A percentile compares a stretch with the other conserved stretches of the same genome.
phyloP scores from a whole-genome alignment of 2,329 filamentous ascomycete genomes.

The Colletotrichum gloeosporioides region DNA sequence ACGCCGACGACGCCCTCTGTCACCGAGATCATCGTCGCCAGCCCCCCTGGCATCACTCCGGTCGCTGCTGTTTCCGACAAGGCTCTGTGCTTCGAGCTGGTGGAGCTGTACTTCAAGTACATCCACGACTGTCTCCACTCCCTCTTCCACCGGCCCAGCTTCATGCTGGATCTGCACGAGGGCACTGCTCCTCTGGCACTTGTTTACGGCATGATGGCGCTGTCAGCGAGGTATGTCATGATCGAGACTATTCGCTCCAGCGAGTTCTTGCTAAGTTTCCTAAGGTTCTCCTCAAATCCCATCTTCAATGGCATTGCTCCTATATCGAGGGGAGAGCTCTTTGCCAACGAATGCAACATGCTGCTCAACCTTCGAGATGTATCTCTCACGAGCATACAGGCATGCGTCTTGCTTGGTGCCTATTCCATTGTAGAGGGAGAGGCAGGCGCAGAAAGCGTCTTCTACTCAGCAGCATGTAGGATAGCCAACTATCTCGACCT shows the following conservation, averaged over 20 bases:
- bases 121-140: slow-evolving; percentile 39
- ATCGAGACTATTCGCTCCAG: neutral
- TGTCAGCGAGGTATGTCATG: slow-evolving; percentile 23
- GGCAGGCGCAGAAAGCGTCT: slow-evolving; percentile 39
- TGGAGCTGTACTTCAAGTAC: slow-evolving; percentile 36
- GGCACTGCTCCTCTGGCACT: slow-evolving; percentile 25
- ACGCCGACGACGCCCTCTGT: slow-evolving; percentile 12
- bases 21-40: slow-evolving; percentile 15
- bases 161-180: slow-evolving; percentile 26
- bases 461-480: slow-evolving; percentile 40
- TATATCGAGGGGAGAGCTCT: slow-evolving; percentile 27
- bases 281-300: slow-evolving; percentile 26
- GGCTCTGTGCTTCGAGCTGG: slow-evolving; percentile 26
- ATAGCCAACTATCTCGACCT: slow-evolving; percentile 40
- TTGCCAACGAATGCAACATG: slow-evolving; percentile 25
- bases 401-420: slow-evolving; percentile 41
- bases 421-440: slow-evolving; percentile 38
- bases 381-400: slow-evolving; percentile 41
- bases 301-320: slow-evolving; percentile 25
- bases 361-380: slow-evolving; percentile 39
- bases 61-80: slow-evolving; percentile 20
- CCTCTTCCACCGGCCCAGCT: slow-evolving; percentile 34
- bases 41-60: slow-evolving; percentile 11
- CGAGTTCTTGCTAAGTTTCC: neutral
- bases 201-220: slow-evolving; percentile 28